These are phyloP conservation scores for Cladophialophora chaetospira DNA, from an alignment of 2,329 filamentous ascomycete species.

Conservation along the genomic window DNA sequence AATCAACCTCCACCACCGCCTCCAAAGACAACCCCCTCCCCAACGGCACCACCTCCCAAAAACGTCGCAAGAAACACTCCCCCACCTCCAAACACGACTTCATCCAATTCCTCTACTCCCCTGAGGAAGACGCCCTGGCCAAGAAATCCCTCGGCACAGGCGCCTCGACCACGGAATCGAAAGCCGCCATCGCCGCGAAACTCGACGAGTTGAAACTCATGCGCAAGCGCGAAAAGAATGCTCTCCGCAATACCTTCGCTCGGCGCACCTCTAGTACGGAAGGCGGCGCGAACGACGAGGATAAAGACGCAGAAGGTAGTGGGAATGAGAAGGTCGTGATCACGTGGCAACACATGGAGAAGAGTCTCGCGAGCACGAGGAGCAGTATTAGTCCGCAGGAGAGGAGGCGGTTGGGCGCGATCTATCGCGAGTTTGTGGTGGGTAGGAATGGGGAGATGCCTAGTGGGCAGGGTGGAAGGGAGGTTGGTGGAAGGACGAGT, in stretches of 20 bases:
- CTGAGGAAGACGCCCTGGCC: constrained; percentile 53
- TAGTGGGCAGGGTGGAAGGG: constrained; percentile 85
- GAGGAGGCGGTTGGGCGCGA: constrained; percentile 69
- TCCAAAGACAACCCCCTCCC: constrained; percentile 23
- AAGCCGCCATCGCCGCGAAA: constrained; percentile 77
- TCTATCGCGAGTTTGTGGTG: constrained; percentile 91
- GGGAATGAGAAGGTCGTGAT: constrained; percentile 70
- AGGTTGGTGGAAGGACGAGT: constrained; percentile 89
- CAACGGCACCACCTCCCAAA: constrained; percentile 35
- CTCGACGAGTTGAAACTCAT: constrained; percentile 75
- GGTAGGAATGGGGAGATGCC: constrained; percentile 94
- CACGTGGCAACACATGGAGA: constrained; percentile 77
- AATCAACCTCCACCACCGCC: constrained; percentile 28
- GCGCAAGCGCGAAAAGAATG: constrained; percentile 44
- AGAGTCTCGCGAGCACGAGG: constrained; percentile 73
- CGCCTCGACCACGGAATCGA: constrained; percentile 67
- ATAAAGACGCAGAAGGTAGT: constrained; percentile 38
- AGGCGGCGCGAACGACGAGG: constrained; percentile 25
- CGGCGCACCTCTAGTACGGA: neutral
- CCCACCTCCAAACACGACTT: constrained; percentile 56
- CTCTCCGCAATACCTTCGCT: constrained; percentile 17
- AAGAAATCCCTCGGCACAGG: constrained; percentile 47
- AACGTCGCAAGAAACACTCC: constrained; percentile 33
- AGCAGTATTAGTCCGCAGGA: constrained; percentile 82
- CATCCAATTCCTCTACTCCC: constrained; percentile 81